These are phyloP conservation scores for Friedmanniomyces endolithicus DNA, from an alignment of 495 filamentous ascomycete species.

Conservation along the genomic window DNA sequence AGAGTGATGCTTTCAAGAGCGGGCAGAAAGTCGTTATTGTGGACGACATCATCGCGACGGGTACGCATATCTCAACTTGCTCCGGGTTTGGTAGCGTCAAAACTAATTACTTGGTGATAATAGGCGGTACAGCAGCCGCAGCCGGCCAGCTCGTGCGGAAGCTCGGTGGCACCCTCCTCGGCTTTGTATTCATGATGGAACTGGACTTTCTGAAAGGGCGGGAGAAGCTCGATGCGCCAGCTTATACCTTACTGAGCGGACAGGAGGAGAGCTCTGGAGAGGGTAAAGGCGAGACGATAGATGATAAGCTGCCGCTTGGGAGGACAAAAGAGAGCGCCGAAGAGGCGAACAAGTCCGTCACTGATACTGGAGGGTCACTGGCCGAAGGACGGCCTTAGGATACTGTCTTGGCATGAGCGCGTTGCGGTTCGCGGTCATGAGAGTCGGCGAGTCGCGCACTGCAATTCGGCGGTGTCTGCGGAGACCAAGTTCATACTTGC, in stretches of 20 bases:
- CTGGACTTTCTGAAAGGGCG: slow-evolving; percentile 88
- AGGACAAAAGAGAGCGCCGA: slow-evolving; percentile 4
- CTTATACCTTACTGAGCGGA: slow-evolving; percentile 67
- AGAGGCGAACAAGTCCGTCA: not conserved
- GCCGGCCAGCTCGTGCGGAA: slow-evolving; percentile 75
- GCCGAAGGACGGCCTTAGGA: slow-evolving; percentile 1
- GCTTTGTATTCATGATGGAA: slow-evolving; percentile 92
- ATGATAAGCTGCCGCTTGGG: slow-evolving; percentile 1
- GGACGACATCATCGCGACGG: slow-evolving; percentile 97
- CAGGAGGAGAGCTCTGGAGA: slow-evolving; percentile 30
- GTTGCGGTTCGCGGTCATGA: no score
- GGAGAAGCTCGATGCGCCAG: slow-evolving; percentile 74
- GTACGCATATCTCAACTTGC: slow-evolving; percentile 37
- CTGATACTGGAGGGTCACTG: slow-evolving; percentile 3
- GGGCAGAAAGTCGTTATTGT: slow-evolving; percentile 87
- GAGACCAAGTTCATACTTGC: no score
- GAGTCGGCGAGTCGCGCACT: no score
- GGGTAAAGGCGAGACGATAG: not conserved
- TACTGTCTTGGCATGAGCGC: not conserved
- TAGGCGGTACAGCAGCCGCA: slow-evolving; percentile 84
- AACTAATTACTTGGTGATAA: not conserved
- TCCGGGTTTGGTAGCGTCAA: not conserved
- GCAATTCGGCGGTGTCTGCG: no score
- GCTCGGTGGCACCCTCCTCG: slow-evolving; percentile 70
- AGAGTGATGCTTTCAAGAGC: slow-evolving; percentile 65